These are phyloP conservation scores for Vanrija pseudolonga DNA, from an alignment of 1,284 basidiomycete species.

Conservation along the genomic window DNA sequence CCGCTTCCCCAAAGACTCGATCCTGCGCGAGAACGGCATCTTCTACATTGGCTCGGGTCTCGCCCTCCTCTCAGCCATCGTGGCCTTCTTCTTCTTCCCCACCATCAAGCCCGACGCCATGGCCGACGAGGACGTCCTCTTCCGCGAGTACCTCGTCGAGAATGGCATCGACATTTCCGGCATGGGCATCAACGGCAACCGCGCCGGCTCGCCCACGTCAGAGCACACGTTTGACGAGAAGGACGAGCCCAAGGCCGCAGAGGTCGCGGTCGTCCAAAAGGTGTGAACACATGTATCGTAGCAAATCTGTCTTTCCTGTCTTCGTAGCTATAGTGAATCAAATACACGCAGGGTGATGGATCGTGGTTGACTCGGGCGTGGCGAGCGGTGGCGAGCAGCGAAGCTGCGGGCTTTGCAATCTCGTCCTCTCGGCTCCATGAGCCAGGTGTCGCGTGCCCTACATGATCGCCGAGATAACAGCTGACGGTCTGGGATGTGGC, in stretches of 20 bases:
- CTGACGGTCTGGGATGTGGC: no score
- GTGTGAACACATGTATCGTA: no score
- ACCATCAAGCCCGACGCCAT: slow-evolving; percentile 75
- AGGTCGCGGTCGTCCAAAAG: neutral
- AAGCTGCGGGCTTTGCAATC: no score
- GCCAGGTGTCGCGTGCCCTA: no score
- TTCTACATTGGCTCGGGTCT: slow-evolving; percentile 55
- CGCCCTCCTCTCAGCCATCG: slow-evolving; percentile 72
- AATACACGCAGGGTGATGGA: no score
- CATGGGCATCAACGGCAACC: slow-evolving; percentile 5
- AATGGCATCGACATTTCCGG: slow-evolving; percentile 57
- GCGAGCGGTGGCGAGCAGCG: no score
- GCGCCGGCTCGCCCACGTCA: neutral
- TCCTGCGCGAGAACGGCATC: slow-evolving; percentile 26
- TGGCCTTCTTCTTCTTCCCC: slow-evolving; percentile 70
- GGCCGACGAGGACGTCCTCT: slow-evolving; percentile 68
- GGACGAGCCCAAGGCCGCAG: neutral
- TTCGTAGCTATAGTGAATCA: no score
- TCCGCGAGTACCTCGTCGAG: slow-evolving; percentile 73
- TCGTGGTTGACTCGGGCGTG: no score
- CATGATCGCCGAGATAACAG: no score
- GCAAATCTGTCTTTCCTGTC: no score
- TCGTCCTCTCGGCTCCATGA: no score
- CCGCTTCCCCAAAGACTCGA: slow-evolving; percentile 2
- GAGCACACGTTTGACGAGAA: neutral